Percentiles rank a stretch among this genome's conserved stretches.
Evolutionary conservation across 208 protist genomes (phyloP).

Genomic region (Acanthamoeba healyi): DNA sequence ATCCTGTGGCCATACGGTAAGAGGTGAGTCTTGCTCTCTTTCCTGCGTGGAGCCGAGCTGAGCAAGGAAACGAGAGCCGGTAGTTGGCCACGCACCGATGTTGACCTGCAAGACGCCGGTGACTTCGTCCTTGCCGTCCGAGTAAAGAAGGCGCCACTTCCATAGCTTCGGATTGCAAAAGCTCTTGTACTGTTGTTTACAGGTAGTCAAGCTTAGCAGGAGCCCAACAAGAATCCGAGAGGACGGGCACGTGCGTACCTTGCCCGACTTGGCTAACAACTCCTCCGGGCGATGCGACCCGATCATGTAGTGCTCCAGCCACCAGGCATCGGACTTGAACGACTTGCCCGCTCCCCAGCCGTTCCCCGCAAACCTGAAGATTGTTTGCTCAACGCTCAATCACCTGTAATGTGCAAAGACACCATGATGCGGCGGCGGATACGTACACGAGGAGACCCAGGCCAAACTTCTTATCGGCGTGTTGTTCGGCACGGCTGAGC

Average conservation of each 20-base stretch:
- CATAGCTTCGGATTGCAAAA: conserved; percentile 55
- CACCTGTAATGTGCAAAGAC: background rate
- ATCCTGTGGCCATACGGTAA: background rate
- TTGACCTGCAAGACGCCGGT: conserved; percentile 51
- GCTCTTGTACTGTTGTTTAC: background rate
- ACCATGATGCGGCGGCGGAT: background rate
- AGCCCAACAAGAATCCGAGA: background rate
- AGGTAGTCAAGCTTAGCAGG: background rate
- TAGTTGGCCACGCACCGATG: conserved; percentile 14
- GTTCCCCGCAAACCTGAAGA: background rate
- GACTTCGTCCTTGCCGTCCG: conserved; percentile 51
- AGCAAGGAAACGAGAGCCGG: too few relatives aligned
- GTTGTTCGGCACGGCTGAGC: conserved; percentile 11
- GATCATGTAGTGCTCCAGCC: conserved; percentile 59
- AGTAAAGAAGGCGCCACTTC: conserved; percentile 54
- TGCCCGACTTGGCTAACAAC: background rate
- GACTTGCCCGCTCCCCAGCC: background rate
- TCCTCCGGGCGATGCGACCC: conserved; percentile 32
- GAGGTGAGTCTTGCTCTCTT: too few relatives aligned
- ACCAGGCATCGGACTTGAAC: conserved; percentile 43
- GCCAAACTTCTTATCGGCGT: background rate
- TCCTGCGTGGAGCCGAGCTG: too few relatives aligned
- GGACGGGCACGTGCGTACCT: too few relatives aligned
- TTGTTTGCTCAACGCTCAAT: background rate
- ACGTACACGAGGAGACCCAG: conserved; percentile 32